phyloP scores from a whole-genome alignment of 441 rosid genomes.

The Aquilaria agallochum region DNA sequence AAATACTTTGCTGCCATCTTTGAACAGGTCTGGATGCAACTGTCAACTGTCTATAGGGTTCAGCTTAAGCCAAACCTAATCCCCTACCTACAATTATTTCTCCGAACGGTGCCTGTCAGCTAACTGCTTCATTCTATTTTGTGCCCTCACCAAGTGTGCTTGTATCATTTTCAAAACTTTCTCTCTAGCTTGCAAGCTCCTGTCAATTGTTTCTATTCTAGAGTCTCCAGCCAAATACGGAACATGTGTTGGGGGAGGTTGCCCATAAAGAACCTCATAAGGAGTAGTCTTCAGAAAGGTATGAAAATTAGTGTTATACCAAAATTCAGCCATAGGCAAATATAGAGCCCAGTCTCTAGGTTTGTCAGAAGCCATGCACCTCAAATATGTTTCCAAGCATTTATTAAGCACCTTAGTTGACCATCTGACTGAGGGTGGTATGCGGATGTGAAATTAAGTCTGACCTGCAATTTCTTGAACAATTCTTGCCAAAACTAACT shows the following conservation, averaged over 20 bases:
- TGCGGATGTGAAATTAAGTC: not conserved
- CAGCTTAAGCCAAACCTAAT: not conserved
- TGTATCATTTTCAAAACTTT: not conserved
- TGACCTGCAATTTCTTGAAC: not conserved
- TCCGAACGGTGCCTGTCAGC: not conserved
- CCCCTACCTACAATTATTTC: not conserved
- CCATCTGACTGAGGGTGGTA: constrained; percentile 4
- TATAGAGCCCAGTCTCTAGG: not conserved
- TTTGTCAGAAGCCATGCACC: not conserved
- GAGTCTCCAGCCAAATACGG: not conserved
- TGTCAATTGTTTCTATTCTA: not conserved
- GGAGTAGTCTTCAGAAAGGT: not conserved
- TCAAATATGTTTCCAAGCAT: not conserved
- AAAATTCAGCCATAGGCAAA: not conserved
- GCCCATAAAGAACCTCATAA: not conserved
- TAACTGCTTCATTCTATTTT: not conserved
- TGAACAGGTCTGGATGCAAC: not conserved
- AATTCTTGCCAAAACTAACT: not conserved
- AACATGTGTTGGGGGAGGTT: not conserved
- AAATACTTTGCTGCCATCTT: not conserved
- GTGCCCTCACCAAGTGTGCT: not conserved
- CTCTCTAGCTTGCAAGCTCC: not conserved
- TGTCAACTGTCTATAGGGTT: not conserved
- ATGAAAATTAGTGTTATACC: not conserved
- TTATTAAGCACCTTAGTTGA: not conserved